Percentiles rank a stretch among this genome's conserved stretches.
phyloP scores from a whole-genome alignment of 1,284 basidiomycete species.

The Tetrapyrgos nigripes region DNA sequence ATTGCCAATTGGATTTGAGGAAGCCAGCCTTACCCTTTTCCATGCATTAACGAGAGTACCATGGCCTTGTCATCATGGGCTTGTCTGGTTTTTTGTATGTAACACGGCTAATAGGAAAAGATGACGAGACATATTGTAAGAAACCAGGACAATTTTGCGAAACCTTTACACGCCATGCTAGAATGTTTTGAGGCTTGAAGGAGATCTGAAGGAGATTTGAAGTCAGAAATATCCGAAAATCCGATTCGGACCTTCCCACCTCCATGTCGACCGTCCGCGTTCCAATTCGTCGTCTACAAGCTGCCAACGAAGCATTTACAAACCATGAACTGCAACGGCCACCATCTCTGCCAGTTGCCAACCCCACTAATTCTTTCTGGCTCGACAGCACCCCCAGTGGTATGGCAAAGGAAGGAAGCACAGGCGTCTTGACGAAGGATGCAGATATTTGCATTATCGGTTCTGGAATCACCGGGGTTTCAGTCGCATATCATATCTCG shows the following conservation, averaged over 20 bases:
- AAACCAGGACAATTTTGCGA: too few relatives aligned
- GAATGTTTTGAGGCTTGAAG: too few relatives aligned
- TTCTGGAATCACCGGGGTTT: conserved; percentile 78
- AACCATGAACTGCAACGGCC: background rate
- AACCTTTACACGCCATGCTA: too few relatives aligned
- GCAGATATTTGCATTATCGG: conserved; percentile 81
- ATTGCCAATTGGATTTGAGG: too few relatives aligned
- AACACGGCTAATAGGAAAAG: too few relatives aligned
- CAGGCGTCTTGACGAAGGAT: conserved; percentile 56
- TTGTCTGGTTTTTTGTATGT: too few relatives aligned
- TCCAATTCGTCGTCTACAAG: background rate
- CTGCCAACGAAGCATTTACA: background rate
- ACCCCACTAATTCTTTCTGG: conserved; percentile 78
- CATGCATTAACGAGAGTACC: too few relatives aligned
- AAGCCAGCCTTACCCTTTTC: too few relatives aligned
- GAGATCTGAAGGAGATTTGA: too few relatives aligned
- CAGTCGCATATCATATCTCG: conserved; percentile 72
- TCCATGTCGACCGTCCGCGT: background rate
- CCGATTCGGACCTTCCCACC: background rate
- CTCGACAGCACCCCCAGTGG: conserved; percentile 55
- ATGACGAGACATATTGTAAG: too few relatives aligned
- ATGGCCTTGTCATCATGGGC: too few relatives aligned
- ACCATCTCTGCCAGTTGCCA: conserved; percentile 52
- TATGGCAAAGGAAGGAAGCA: conserved; percentile 69
- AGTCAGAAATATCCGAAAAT: too few relatives aligned